phyloP scores from a whole-genome alignment of 164 flowering plant genomes.

The Echeveria elegans region DNA sequence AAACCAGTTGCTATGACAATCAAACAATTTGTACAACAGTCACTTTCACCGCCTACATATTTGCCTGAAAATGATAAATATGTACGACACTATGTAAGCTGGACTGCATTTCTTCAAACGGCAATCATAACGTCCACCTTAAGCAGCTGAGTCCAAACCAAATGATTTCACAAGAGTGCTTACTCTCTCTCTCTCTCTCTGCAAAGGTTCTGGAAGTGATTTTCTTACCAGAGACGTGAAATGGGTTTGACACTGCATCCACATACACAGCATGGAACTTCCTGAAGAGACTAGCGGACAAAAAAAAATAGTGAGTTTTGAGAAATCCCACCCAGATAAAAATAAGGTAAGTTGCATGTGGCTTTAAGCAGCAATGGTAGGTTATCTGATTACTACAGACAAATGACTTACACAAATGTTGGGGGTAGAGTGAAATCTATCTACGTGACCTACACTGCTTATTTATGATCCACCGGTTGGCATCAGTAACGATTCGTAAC shows the following conservation, averaged over 20 bases:
- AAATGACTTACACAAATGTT: neutral
- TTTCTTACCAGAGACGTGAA: slow-evolving; percentile 95
- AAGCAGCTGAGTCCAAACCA: slow-evolving; percentile 44
- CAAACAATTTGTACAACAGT: too few species aligned
- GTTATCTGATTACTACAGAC: neutral
- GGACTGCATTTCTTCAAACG: neutral
- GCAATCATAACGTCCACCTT: slow-evolving; percentile 14
- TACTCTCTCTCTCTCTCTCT: slow-evolving; percentile 72
- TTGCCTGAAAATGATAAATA: neutral
- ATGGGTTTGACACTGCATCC: slow-evolving; percentile 97
- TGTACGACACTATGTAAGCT: too few species aligned
- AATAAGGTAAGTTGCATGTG: too few species aligned
- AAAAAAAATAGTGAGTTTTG: neutral
- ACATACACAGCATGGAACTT: slow-evolving; percentile 90
- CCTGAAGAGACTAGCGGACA: slow-evolving; percentile 63
- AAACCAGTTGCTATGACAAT: too few species aligned
- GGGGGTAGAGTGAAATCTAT: neutral
- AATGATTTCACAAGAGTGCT: slow-evolving; percentile 79
- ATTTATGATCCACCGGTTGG: neutral
- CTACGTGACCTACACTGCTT: neutral
- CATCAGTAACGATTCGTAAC: neutral
- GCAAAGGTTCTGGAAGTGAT: slow-evolving; percentile 80
- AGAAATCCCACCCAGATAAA: neutral
- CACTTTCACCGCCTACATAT: too few species aligned
- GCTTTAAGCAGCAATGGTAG: too few species aligned